These are phyloP conservation scores for Amanita rimosa DNA, from an alignment of 768 basidiomycete species.

Conservation along the genomic window DNA sequence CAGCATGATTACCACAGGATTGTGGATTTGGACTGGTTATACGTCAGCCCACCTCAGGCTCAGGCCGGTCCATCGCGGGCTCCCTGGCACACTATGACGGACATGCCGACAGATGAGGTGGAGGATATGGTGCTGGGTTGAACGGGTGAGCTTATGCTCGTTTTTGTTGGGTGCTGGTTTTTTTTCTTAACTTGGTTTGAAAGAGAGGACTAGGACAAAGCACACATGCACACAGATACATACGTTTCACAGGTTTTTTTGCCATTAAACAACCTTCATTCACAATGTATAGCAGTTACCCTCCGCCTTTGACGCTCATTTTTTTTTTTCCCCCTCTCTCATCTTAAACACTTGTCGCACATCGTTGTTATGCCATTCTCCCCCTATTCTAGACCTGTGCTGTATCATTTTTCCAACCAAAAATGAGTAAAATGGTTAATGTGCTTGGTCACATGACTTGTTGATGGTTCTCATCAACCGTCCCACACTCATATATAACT, in stretches of 20 bases:
- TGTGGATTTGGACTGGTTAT: slow-evolving; percentile 3
- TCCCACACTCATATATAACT: too few relatives aligned
- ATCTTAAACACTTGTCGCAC: not conserved
- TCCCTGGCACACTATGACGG: not conserved
- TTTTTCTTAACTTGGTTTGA: not conserved
- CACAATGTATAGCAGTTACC: slow-evolving; percentile 6
- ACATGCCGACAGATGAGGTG: not conserved
- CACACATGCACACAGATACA: not conserved
- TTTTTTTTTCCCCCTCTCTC: too few relatives aligned
- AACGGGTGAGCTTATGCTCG: not conserved
- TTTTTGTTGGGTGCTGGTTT: not conserved
- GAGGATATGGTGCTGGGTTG: slow-evolving; percentile 5
- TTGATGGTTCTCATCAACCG: too few relatives aligned
- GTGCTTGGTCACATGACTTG: too few relatives aligned
- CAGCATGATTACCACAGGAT: not conserved
- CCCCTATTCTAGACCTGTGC: slow-evolving; percentile 2
- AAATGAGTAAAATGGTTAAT: not conserved
- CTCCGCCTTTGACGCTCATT: not conserved
- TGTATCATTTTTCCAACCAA: not conserved
- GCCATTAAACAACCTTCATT: not conserved
- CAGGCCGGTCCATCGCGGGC: slow-evolving; percentile 1
- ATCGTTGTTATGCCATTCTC: not conserved
- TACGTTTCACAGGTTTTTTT: not conserved
- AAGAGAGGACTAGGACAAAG: not conserved
- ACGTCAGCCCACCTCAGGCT: not conserved